These are phyloP conservation scores for Verbena officinalis DNA, from an alignment of 257 asterid genomes.

Conservation along the genomic window DNA sequence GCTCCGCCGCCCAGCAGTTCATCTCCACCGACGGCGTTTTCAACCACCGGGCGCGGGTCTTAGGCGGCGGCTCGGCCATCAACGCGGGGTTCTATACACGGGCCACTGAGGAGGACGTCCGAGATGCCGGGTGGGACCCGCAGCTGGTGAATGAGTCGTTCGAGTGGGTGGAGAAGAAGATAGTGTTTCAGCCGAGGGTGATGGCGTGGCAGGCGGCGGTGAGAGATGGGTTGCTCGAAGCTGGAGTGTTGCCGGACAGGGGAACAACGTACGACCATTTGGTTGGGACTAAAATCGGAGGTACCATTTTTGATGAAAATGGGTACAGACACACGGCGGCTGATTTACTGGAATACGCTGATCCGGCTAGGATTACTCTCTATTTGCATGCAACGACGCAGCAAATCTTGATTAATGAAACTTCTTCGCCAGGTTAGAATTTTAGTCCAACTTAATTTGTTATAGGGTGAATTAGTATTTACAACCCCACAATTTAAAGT, in stretches of 20 bases:
- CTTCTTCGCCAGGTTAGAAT: conserved; percentile 41
- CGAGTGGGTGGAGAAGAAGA: conserved; percentile 78
- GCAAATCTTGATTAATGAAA: conserved; percentile 50
- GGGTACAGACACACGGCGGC: conserved; percentile 85
- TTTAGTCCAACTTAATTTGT: no score
- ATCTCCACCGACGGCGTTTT: conserved; percentile 79
- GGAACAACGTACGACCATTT: conserved; percentile 64
- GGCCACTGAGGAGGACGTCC: conserved; percentile 44
- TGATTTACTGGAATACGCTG: conserved; percentile 72
- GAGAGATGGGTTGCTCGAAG: conserved; percentile 61
- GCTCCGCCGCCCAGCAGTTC: conserved; percentile 67
- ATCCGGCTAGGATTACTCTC: conserved; percentile 40
- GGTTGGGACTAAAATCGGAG: conserved; percentile 81
- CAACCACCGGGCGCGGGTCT: conserved; percentile 73
- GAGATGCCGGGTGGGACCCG: conserved; percentile 59
- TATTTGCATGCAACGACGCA: conserved; percentile 59
- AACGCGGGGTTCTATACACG: conserved; percentile 83
- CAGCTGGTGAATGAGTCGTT: conserved; percentile 54
- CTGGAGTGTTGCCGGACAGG: conserved; percentile 54
- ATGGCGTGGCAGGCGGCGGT: conserved; percentile 75
- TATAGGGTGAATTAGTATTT: no score
- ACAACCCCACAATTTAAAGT: no score
- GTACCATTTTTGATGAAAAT: conserved; percentile 57
- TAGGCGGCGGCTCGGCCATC: conserved; percentile 81
- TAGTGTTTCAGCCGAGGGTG: conserved; percentile 58